These are phyloP conservation scores for Dovyalis caffra DNA, from an alignment of 345 rosid genomes.

Conservation along the genomic window DNA sequence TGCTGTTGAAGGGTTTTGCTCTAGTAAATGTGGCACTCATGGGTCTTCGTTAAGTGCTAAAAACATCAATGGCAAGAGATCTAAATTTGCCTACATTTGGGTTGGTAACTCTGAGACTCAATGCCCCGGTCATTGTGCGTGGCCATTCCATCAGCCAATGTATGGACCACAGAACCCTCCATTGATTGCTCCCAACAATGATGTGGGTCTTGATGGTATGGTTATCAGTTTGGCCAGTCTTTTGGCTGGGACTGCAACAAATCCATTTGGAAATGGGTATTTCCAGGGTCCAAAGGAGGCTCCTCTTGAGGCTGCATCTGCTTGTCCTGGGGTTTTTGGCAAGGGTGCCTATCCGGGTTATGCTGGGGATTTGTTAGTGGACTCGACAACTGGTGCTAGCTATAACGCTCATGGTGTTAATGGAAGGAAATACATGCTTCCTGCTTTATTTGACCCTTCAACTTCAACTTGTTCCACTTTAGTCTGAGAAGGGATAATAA, in stretches of 20 bases:
- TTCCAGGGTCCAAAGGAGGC: constrained; percentile 24
- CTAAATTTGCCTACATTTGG: constrained; percentile 26
- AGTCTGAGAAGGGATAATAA: background rate
- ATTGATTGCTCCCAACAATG: constrained; percentile 12
- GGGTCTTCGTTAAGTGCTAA: background rate
- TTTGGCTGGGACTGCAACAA: constrained; percentile 23
- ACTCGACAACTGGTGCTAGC: constrained; percentile 21
- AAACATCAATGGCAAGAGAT: background rate
- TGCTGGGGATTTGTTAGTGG: constrained; percentile 22
- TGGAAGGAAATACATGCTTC: constrained; percentile 27
- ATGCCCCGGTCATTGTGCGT: constrained; percentile 28
- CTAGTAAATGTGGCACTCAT: constrained; percentile 23
- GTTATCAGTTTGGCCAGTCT: constrained; percentile 20
- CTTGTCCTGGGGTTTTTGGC: constrained; percentile 18
- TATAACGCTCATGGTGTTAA: constrained; percentile 23
- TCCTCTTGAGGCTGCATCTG: constrained; percentile 22
- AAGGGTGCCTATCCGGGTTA: constrained; percentile 27
- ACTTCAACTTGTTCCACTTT: constrained; percentile 14
- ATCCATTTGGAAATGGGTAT: constrained; percentile 25
- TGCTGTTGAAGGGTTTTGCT: constrained; percentile 28
- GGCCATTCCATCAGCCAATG: constrained; percentile 25
- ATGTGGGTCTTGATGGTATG: constrained; percentile 27
- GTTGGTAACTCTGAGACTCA: constrained; percentile 25
- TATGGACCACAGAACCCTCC: constrained; percentile 21
- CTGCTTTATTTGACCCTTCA: constrained; percentile 21